These are phyloP conservation scores for Aspergillus asperescens DNA, from an alignment of 495 filamentous ascomycete genomes.

Conservation along the genomic window DNA sequence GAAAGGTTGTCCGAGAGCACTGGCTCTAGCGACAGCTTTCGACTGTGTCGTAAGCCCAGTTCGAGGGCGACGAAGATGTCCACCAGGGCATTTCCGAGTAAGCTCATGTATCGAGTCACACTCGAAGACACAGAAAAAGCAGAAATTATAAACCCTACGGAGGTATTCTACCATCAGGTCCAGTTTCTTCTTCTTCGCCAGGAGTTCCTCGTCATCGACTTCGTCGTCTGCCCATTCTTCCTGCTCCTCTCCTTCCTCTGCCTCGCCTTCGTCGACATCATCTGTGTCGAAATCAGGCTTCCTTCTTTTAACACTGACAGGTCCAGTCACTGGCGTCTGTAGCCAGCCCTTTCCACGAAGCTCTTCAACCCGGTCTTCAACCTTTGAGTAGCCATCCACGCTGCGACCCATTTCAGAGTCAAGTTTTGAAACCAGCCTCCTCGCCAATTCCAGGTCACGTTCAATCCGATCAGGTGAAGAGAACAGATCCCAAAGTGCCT, in stretches of 20 bases:
- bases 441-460: conserved; percentile 74
- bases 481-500: conserved; percentile 95
- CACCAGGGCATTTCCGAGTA: conserved; percentile 90
- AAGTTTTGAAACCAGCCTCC: conserved; percentile 68
- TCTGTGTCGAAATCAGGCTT: conserved; percentile 60
- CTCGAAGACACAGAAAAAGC: conserved; percentile 99
- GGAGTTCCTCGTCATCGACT: conserved; percentile 79
- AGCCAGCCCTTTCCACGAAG: conserved; percentile 67
- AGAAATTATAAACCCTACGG: conserved; percentile 94
- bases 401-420: conserved; percentile 68
- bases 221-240: conserved; percentile 80
- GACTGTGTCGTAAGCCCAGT: conserved; percentile 73
- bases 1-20: conserved; percentile 71
- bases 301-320: conserved; percentile 53
- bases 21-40: conserved; percentile 79
- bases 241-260: conserved; percentile 64
- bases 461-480: conserved; percentile 84
- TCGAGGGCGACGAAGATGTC: conserved; percentile 86
- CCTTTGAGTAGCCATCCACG: conserved; percentile 64
- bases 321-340: conserved; percentile 58
- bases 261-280: conserved; percentile 63
- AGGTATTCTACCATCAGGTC: conserved; percentile 96
- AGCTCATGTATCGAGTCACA: conserved; percentile 95
- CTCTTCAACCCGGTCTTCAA: conserved; percentile 82
- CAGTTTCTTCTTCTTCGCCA: conserved; percentile 91